Base-by-base conservation (phyloP, 2,329 filamentous ascomycete species). In the Exophiala aquamarina region DNA sequence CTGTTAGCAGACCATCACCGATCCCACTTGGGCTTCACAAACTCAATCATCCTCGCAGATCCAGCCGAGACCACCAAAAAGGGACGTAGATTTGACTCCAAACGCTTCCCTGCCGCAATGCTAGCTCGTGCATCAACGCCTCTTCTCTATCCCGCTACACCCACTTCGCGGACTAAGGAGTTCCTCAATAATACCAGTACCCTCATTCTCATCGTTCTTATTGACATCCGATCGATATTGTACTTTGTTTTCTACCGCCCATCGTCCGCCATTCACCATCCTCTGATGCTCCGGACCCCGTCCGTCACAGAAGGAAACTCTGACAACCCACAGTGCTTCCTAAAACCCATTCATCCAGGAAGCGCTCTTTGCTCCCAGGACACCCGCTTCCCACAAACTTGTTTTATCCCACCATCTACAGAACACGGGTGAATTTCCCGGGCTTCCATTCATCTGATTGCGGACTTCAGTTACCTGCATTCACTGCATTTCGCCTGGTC, bases 41-140 rank as follows among this genome's bases (percentile, higher is more conserved):
- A 14, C 11, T 34, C 44, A 44, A 39, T 41, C 32, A 42, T 42
- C 38, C 48, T 43, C 46, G 40, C 44, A 44, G 13, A 39, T 35
- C 32, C 34, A 44, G 41, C 48, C 26, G 38, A 37, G 19, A 32
- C 46, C 35, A 41, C 51, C 51, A 34, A 54, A 55, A 48, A 41
- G 31, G 49, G 54, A 52, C 43, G 38, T 50, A 34, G 23, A 47
- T 42, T 36, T n/a, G 31, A 44, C 47, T 41, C 23, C 33, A 44
- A 47, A 50, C 37, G 46, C 44, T 49, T 47, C 42, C 29, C 48
- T 50, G 46, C 49, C 47, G 39, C 44, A 33, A 50, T 45, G 47
- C 54, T 54, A 54, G 51, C 54, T 50, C 44, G 44, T 52, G 41
- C 51, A 46, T 45, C 37, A 47, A 29, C 42, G 48, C 45, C 48